Evolutionary conservation across 2,329 filamentous ascomycete species (phyloP).

Genomic region (Cladosporium colombiae): DNA sequence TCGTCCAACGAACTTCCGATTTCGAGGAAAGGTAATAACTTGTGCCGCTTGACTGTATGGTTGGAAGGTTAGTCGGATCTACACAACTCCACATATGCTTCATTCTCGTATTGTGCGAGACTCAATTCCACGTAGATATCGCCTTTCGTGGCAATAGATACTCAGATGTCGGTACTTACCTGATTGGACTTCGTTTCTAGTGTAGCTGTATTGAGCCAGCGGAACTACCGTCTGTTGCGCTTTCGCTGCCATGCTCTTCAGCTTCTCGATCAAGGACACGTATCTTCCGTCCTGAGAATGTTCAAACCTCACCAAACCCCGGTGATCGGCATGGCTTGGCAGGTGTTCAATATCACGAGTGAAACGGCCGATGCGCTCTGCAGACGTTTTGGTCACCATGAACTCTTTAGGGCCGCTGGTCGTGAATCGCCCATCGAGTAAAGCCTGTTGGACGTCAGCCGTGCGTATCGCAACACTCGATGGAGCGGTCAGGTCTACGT

Average conservation of each 20-base stretch:
- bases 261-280: neutral
- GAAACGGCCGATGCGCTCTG: neutral
- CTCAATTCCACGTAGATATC: too few relatives aligned
- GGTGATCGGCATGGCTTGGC: neutral
- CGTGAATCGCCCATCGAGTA: neutral
- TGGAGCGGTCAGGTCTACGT: neutral
- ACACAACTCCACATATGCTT: too few relatives aligned
- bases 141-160: too few relatives aligned
- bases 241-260: neutral
- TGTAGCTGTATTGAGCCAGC: too few relatives aligned
- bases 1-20: too few relatives aligned
- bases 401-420: neutral
- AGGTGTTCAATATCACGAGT: neutral
- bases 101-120: too few relatives aligned
- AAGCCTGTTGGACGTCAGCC: neutral
- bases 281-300: neutral
- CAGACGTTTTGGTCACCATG: conserved; percentile 4
- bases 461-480: too few relatives aligned
- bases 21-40: too few relatives aligned
- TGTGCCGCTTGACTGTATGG: too few relatives aligned
- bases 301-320: neutral
- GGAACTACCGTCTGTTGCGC: neutral
- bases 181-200: too few relatives aligned
- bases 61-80: too few relatives aligned
- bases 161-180: too few relatives aligned